Evolutionary conservation across 345 rosid species (phyloP).

Genomic region (Populus deltoides): DNA sequence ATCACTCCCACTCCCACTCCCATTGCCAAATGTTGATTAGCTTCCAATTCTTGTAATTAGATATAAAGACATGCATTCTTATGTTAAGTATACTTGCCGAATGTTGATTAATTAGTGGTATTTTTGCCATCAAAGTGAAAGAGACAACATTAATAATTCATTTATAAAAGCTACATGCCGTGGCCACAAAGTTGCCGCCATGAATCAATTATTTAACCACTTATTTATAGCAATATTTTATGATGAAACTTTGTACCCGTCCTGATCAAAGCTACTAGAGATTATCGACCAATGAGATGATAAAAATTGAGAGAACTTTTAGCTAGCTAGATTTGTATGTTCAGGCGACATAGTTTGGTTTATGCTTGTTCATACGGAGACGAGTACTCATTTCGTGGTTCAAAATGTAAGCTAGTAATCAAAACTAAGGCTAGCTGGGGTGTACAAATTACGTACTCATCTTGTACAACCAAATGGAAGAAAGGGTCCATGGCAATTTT

Average conservation of each 20-base stretch:
- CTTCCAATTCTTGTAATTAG: background rate
- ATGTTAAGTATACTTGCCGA: background rate
- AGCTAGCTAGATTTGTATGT: too few relatives aligned
- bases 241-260: background rate
- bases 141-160: too few relatives aligned
- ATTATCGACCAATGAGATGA: too few relatives aligned
- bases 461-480: too few relatives aligned
- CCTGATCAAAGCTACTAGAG: too few relatives aligned
- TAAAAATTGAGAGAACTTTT: too few relatives aligned
- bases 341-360: too few relatives aligned
- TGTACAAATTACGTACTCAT: too few relatives aligned
- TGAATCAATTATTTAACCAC: background rate
- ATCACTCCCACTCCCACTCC: constrained; percentile 7
- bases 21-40: background rate
- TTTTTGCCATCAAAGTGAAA: background rate
- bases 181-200: background rate
- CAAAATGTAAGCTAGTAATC: background rate
- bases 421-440: background rate
- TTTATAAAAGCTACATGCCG: background rate
- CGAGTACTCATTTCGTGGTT: background rate
- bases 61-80: background rate
- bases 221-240: background rate
- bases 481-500: too few relatives aligned
- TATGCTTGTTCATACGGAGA: too few relatives aligned
- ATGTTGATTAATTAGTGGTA: background rate